phyloP scores from a whole-genome alignment of 306 rosid genomes.

The Sicyos edulis region DNA sequence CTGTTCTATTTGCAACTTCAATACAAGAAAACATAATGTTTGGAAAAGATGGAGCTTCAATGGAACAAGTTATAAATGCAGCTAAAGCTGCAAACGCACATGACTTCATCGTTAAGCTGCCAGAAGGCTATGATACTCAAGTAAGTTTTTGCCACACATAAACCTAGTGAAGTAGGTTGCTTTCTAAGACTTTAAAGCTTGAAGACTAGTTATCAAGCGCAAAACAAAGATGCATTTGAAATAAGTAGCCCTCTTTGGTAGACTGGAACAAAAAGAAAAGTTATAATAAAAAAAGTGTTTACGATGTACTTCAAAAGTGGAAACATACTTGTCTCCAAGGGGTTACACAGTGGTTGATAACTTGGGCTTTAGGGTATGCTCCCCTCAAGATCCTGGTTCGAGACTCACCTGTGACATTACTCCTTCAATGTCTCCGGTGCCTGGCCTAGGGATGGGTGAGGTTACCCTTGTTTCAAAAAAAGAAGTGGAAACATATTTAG shows the following conservation, averaged over 20 bases:
- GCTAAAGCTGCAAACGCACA: constrained; percentile 90
- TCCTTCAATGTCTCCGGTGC: too few species aligned
- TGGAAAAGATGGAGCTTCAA: constrained; percentile 82
- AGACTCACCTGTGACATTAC: too few species aligned
- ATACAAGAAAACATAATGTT: constrained; percentile 71
- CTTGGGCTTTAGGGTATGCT: too few species aligned
- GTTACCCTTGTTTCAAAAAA: too few species aligned
- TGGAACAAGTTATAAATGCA: constrained; percentile 59
- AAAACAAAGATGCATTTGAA: not conserved
- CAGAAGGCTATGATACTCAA: constrained; percentile 87
- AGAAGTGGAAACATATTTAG: not conserved
- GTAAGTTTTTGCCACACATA: constrained; percentile 36
- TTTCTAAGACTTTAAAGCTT: not conserved
- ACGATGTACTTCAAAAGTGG: not conserved
- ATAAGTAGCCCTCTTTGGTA: not conserved
- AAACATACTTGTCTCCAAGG: not conserved
- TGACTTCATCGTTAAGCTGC: constrained; percentile 62
- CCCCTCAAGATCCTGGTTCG: too few species aligned
- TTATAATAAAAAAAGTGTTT: not conserved
- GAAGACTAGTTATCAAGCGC: constrained; percentile 6
- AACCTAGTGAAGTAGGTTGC: not conserved
- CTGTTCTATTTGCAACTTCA: constrained; percentile 87
- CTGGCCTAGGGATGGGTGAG: too few species aligned
- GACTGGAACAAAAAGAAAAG: not conserved
- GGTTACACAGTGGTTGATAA: too few species aligned